Conservation (phyloP, 345 rosid species). For the Syzygium jambos region DNA sequence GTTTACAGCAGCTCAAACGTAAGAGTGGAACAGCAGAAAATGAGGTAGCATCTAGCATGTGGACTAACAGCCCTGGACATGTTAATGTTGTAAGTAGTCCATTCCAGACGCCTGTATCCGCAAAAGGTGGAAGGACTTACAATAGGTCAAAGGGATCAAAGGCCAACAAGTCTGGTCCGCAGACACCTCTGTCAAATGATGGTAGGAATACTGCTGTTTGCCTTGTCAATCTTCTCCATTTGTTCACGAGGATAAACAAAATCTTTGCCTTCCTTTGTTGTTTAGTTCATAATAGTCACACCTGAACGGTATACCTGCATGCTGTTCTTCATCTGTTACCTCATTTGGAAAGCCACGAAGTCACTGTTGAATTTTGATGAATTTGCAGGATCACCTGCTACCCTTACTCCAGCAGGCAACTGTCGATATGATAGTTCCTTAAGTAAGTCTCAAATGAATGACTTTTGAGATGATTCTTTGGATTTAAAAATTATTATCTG, state of each 20-base stretch:
- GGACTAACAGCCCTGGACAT: constrained; percentile 41
- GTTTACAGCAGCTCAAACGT: constrained; percentile 49
- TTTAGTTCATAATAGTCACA: neutral
- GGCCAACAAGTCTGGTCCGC: constrained; percentile 52
- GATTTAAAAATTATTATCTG: neutral
- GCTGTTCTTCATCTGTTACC: neutral
- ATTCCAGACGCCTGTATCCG: constrained; percentile 65
- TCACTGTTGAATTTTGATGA: constrained; percentile 14
- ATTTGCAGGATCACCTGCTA: constrained; percentile 64
- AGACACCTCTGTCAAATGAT: constrained; percentile 56
- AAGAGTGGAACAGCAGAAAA: constrained; percentile 33
- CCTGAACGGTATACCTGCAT: neutral
- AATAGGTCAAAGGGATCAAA: constrained; percentile 52
- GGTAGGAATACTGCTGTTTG: constrained; percentile 30
- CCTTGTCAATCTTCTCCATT: neutral
- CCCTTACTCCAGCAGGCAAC: constrained; percentile 73
- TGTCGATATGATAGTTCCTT: constrained; percentile 98
- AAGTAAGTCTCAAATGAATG: constrained; percentile 32
- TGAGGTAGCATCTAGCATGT: constrained; percentile 29
- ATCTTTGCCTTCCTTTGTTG: neutral
- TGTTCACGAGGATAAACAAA: neutral
- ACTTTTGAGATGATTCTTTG: neutral
- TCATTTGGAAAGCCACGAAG: neutral
- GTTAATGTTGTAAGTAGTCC: constrained; percentile 35
- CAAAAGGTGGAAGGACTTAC: constrained; percentile 53